Conservation (phyloP, 495 filamentous ascomycete genomes). For the Copromyces sp. region DNA sequence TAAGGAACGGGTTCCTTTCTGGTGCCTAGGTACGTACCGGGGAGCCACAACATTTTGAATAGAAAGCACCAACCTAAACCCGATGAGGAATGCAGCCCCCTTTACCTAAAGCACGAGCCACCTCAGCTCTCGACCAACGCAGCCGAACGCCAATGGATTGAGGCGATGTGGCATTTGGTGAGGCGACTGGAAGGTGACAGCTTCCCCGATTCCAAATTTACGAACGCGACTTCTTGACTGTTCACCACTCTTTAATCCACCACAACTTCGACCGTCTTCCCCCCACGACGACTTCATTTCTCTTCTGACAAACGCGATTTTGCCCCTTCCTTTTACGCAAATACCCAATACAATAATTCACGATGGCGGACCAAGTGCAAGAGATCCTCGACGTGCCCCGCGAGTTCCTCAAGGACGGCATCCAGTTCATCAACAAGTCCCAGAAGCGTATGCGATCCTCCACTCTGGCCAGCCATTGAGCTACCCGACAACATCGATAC, state of each 20-base stretch:
- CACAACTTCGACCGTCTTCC: not conserved
- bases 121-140: not conserved
- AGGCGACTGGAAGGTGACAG: not conserved
- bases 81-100: not conserved
- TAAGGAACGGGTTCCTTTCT: not conserved
- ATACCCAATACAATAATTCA: conserved; percentile 3
- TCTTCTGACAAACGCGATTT: not conserved
- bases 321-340: not conserved
- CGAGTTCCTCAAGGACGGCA: conserved; percentile 74
- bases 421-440: conserved; percentile 73
- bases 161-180: not conserved
- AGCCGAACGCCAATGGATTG: not conserved
- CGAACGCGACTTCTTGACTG: not conserved
- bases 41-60: not conserved
- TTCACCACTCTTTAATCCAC: not conserved
- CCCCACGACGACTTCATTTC: not conserved
- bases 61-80: not conserved
- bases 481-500: conserved; percentile 7
- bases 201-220: not conserved
- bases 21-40: not conserved
- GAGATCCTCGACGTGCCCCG: conserved; percentile 72
- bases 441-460: conserved; percentile 57
- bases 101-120: not conserved
- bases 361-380: conserved; percentile 68
- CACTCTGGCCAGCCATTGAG: not conserved